phyloP scores from a whole-genome alignment of 495 filamentous ascomycete species.

The Pyrenula aspistea region DNA sequence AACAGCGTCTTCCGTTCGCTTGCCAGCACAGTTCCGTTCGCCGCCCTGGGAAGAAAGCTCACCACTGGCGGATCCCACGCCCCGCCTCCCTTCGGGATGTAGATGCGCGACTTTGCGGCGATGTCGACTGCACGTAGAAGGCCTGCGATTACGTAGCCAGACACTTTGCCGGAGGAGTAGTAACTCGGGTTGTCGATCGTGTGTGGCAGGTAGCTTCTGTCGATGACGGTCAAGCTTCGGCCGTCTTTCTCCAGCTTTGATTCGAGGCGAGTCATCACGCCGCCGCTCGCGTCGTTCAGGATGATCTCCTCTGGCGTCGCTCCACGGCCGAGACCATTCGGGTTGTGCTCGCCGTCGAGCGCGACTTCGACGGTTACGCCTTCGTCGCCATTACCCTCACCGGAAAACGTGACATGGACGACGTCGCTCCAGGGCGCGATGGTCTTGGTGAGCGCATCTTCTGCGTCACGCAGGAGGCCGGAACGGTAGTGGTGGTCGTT shows the following conservation, averaged over 20 bases:
- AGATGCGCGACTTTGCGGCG: conserved; percentile 14
- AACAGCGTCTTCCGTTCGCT: conserved; percentile 35
- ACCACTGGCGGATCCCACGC: conserved; percentile 22
- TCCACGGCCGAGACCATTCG: conserved; percentile 47
- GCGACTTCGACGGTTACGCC: conserved; percentile 33
- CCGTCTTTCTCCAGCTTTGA: conserved; percentile 9
- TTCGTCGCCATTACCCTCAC: conserved; percentile 6
- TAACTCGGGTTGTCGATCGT: conserved; percentile 47
- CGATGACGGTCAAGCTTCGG: conserved; percentile 24
- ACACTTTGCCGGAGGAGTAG: conserved; percentile 32
- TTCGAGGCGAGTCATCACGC: conserved; percentile 19
- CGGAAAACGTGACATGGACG: conserved; percentile 20
- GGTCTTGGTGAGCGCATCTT: conserved; percentile 16
- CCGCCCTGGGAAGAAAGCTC: conserved; percentile 22
- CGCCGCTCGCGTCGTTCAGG: conserved; percentile 26
- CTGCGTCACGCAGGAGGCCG: conserved; percentile 30
- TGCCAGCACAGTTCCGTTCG: conserved; percentile 14
- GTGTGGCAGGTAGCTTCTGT: conserved; percentile 26
- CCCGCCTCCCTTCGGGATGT: conserved; percentile 27
- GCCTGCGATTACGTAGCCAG: conserved; percentile 43
- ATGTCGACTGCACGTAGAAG: conserved; percentile 28
- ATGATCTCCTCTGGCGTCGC: conserved; percentile 32
- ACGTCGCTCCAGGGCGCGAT: conserved; percentile 27
- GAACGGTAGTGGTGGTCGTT: conserved; percentile 47
- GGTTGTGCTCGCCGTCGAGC: conserved; percentile 29